Evolutionary conservation across 2,329 filamentous ascomycete species (phyloP).

Genomic region (Xylariaceae sp.): DNA sequence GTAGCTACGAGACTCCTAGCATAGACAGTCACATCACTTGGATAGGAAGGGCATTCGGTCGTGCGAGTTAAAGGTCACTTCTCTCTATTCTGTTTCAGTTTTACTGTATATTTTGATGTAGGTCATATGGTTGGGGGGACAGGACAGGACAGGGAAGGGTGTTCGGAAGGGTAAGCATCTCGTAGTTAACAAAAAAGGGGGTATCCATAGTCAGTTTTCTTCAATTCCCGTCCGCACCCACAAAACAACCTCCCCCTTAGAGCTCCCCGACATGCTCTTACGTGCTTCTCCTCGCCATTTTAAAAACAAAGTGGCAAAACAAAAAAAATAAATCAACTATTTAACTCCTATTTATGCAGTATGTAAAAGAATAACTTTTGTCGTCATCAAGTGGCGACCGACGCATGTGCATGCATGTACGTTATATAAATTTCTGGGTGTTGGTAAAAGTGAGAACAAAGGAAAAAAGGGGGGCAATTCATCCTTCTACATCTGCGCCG

Average conservation of each 20-base stretch:
- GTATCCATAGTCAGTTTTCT: slow-evolving; percentile 19
- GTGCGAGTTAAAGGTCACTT: too few species aligned
- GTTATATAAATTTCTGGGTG: too few species aligned
- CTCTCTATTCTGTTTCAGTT: too few species aligned
- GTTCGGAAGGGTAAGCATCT: too few species aligned
- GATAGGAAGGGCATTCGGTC: too few species aligned
- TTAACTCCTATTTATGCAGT: slow-evolving; percentile 19
- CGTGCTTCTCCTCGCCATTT: not conserved
- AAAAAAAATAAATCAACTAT: slow-evolving; percentile 4
- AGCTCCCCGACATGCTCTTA: not conserved
- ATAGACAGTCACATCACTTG: too few species aligned
- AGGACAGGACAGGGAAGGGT: not conserved
- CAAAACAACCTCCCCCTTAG: slow-evolving; percentile 3
- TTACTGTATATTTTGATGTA: too few species aligned
- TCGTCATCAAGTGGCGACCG: slow-evolving; percentile 12
- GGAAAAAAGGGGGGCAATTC: not conserved
- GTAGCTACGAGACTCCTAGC: too few species aligned
- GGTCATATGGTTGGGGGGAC: not conserved
- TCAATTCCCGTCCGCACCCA: too few species aligned
- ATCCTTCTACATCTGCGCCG: slow-evolving; percentile 21
- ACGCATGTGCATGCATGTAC: slow-evolving; percentile 11
- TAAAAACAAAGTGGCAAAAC: not conserved
- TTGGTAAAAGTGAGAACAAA: not conserved
- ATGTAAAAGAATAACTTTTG: slow-evolving; percentile 7
- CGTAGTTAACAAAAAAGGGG: slow-evolving; percentile 8